Evolutionary conservation across 768 basidiomycete species (phyloP).

Genomic region (Sistotremastrum suecicum): DNA sequence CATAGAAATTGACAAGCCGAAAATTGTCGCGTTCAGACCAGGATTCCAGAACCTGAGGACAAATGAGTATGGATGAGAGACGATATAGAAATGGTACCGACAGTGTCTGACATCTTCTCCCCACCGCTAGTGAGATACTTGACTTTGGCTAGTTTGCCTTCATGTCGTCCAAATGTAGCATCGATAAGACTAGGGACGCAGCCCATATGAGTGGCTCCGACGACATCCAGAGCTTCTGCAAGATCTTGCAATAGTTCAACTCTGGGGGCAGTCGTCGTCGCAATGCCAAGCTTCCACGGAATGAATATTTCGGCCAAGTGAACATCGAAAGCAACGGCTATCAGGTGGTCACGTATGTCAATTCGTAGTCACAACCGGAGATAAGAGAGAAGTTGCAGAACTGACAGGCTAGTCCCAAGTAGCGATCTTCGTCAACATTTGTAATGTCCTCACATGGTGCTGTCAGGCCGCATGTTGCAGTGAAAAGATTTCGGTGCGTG

Average conservation of each 20-base stretch:
- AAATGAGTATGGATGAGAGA: neutral
- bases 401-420: conserved; percentile 32
- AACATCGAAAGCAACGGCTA: conserved; percentile 40
- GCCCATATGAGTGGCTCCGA: conserved; percentile 33
- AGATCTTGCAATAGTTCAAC: conserved; percentile 26
- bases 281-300: conserved; percentile 29
- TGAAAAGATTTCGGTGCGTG: conserved; percentile 20
- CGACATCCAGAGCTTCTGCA: conserved; percentile 5
- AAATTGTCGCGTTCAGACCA: conserved; percentile 33
- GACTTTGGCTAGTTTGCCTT: conserved; percentile 19
- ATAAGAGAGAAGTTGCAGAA: neutral
- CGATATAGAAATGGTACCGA: conserved; percentile 6
- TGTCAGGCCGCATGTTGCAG: conserved; percentile 17
- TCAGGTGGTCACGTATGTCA: conserved; percentile 1
- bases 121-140: conserved; percentile 35
- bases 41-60: conserved; percentile 24
- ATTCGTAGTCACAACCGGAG: neutral
- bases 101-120: conserved; percentile 38
- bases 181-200: conserved; percentile 41
- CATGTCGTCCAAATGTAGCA: conserved; percentile 24
- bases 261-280: conserved; percentile 28
- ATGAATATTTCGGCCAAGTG: conserved; percentile 32
- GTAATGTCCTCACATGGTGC: conserved; percentile 13
- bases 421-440: conserved; percentile 16
- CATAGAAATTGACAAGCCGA: conserved; percentile 35